These are phyloP conservation scores for Xylaria digitata DNA, from an alignment of 2,329 filamentous ascomycete species.

Conservation along the genomic window DNA sequence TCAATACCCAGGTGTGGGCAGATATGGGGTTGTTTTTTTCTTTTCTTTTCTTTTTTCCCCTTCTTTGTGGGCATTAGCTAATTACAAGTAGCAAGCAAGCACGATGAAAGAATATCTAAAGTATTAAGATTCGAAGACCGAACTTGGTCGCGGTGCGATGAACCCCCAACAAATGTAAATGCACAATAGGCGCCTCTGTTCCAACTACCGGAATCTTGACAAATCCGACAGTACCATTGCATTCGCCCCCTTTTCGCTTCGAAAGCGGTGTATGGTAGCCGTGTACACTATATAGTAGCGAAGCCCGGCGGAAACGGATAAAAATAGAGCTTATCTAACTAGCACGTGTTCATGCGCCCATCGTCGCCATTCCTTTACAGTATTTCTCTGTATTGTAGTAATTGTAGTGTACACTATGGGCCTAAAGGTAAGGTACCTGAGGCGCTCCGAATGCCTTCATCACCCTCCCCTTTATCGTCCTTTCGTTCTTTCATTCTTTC, in stretches of 20 bases:
- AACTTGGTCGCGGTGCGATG: neutral
- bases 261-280: constrained; percentile 23
- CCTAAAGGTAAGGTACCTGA: no score
- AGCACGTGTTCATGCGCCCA: constrained; percentile 30
- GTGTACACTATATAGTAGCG: no score
- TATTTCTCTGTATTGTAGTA: neutral
- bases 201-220: constrained; percentile 18
- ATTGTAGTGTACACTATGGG: neutral
- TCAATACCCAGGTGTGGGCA: neutral
- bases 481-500: neutral
- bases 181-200: constrained; percentile 8
- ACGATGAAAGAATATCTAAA: neutral
- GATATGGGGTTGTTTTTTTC: no score
- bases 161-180: constrained; percentile 13
- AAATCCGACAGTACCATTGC: constrained; percentile 8
- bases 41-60: no score
- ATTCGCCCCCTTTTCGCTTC: constrained; percentile 2
- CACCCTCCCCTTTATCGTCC: no score
- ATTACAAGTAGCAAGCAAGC: neutral
- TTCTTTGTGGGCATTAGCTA: no score
- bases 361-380: constrained; percentile 8
- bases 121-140: constrained; percentile 11
- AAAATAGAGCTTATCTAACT: constrained; percentile 36
- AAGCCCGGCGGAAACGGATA: constrained; percentile 26
- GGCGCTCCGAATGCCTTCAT: no score